Conservation (phyloP, 441 rosid species). For the Syzygium malaccense region DNA sequence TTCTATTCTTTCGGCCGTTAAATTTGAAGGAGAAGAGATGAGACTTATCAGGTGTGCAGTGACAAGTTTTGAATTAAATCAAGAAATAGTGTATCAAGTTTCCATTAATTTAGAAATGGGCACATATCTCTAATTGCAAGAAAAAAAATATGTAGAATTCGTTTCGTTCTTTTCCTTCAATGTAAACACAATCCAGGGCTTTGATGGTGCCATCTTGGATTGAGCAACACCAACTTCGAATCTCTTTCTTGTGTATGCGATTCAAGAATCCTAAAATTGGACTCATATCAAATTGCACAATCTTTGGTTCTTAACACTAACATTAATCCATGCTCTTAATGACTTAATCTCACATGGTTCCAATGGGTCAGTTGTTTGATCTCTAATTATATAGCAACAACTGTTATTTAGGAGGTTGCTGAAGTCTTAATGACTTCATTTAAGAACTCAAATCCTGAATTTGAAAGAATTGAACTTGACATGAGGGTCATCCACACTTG, state of each 20-base stretch:
- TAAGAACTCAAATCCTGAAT: neutral
- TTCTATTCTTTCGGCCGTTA: neutral
- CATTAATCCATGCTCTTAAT: neutral
- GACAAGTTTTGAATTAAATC: neutral
- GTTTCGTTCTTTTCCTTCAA: neutral
- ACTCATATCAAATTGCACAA: neutral
- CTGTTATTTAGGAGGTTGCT: neutral
- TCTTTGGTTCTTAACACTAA: neutral
- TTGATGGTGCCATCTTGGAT: neutral
- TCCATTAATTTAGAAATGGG: neutral
- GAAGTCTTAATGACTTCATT: neutral
- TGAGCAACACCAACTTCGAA: neutral
- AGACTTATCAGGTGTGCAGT: neutral
- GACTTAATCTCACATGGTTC: neutral
- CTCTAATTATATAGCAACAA: neutral
- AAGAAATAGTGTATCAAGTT: neutral
- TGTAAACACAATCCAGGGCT: neutral
- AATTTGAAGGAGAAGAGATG: neutral
- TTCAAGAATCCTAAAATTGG: neutral
- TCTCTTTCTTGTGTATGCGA: neutral
- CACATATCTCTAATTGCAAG: neutral
- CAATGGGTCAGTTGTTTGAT: neutral
- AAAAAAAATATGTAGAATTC: neutral
- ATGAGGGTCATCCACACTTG: neutral
- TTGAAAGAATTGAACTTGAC: neutral